Conservation (phyloP, 352 stramenopile species). For the Peronospora belbahrii region DNA sequence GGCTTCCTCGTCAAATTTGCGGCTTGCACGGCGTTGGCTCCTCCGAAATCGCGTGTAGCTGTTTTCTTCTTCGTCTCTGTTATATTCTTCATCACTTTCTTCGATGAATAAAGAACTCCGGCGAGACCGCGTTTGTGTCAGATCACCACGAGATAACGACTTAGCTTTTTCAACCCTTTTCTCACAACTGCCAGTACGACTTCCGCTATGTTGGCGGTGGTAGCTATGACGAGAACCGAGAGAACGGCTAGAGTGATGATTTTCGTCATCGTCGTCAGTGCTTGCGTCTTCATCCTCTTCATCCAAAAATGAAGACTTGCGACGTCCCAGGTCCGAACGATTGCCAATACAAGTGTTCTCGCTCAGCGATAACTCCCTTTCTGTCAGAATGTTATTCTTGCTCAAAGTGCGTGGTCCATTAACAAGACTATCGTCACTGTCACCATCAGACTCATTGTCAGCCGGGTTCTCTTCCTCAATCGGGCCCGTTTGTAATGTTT, state of each 20-base stretch:
- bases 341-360: conserved; percentile 14
- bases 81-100: conserved; percentile 23
- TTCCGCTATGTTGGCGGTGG: conserved; percentile 23
- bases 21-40: conserved; percentile 36
- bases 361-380: conserved; percentile 19
- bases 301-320: conserved; percentile 29
- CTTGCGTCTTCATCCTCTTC: conserved; percentile 33
- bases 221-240: conserved; percentile 13
- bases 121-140: conserved; percentile 15
- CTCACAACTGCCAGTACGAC: conserved; percentile 19
- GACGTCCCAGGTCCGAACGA: conserved; percentile 9
- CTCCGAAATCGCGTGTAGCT: conserved; percentile 27
- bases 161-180: conserved; percentile 12
- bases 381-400: conserved; percentile 5
- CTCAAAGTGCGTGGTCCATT: conserved; percentile 10
- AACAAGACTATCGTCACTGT: conserved; percentile 26
- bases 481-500: conserved; percentile 34
- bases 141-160: conserved; percentile 12
- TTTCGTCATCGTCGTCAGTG: conserved; percentile 27
- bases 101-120: conserved; percentile 27
- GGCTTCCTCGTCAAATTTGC: conserved; percentile 42
- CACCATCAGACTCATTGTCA: conserved; percentile 44
- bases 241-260: conserved; percentile 3
- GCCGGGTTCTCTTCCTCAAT: conserved; percentile 60
- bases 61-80: conserved; percentile 19